Base-by-base conservation (phyloP, 257 asterid species). In the Nicotiana paniculata region DNA sequence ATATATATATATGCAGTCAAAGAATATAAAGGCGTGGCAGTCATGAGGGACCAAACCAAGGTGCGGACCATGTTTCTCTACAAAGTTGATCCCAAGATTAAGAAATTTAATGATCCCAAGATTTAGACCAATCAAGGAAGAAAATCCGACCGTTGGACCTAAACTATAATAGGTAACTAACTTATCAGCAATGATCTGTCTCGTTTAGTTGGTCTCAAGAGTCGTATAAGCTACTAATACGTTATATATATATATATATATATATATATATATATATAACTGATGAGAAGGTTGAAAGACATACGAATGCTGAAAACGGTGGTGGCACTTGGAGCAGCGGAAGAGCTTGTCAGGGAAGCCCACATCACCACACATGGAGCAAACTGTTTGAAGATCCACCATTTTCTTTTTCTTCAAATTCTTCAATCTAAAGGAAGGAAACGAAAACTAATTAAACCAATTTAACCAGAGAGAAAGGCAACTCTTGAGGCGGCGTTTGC, bases 361-460 rank as follows among this genome's bases (percentile, higher is more conserved):
- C 1, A 95, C 95, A 62, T 95, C 99, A 54, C 99, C 99, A 33
- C 99, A 95, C 99, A 93, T 91, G 85, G 93, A 91, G 75, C 99
- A 95, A 66, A 95, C 99, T 35, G 93, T 92, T 70, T 91, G 91
- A 63, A 82, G 87, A 90, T 95, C 99, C 89, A 87, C 92, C 99
- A 93, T 95, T 83, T 18, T 32, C 32, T 67, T 64, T 12, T 62
- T 37, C 62, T 2, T 53, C n/a, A 6, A 57, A 57, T 66, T 61
- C 32, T 65, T 65, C 3, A 5, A 7, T 43, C 17, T 32, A 17
- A 5, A 55, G 8, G 18, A 63, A 39, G 18, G 51, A 1, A 2
- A 16, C 13, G 6, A 9, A 33, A 33, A 21, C 17, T 3, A 13
- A 53, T 28, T 28, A 1, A 53, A 53, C 57, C 57, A 53, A 53